Conservation (phyloP, 2,329 filamentous ascomycete species). For the Monascus ruber region DNA sequence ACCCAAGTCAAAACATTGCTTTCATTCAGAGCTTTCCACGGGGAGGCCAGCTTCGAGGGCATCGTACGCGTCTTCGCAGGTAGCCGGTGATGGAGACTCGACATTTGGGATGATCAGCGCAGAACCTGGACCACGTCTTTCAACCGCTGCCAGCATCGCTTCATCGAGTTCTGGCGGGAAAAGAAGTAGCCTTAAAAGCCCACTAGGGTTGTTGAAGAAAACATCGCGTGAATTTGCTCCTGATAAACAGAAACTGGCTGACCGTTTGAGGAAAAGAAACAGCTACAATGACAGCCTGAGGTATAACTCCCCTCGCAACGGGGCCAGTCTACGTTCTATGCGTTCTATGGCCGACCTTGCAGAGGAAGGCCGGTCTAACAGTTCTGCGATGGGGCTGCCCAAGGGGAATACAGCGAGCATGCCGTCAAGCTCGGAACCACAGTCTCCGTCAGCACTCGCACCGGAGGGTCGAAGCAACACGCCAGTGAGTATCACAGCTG, state of each 20-base stretch:
- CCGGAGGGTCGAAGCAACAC: constrained; percentile 14
- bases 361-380: constrained; percentile 21
- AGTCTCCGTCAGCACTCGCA: constrained; percentile 16
- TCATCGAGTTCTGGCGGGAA: constrained; percentile 28
- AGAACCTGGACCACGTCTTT: constrained; percentile 28
- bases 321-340: constrained; percentile 28
- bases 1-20: constrained; percentile 52
- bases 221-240: constrained; percentile 25
- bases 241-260: constrained; percentile 24
- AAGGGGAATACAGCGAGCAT: constrained; percentile 10
- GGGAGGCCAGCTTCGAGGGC: constrained; percentile 24
- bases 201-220: constrained; percentile 22
- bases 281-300: constrained; percentile 23
- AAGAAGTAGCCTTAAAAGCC: constrained; percentile 24
- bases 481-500: constrained; percentile 31
- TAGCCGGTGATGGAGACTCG: constrained; percentile 18
- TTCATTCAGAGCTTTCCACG: constrained; percentile 31
- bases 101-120: constrained; percentile 30
- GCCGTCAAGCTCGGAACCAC: constrained; percentile 24
- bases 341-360: constrained; percentile 33
- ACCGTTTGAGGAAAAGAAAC: constrained; percentile 22
- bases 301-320: constrained; percentile 23
- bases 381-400: constrained; percentile 9
- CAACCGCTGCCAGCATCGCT: constrained; percentile 27
- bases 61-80: constrained; percentile 25